A percentile compares a stretch with the other conserved stretches of the same genome.
Evolutionary conservation across 371 early-diverging fungal species (phyloP).

Genomic region (Blyttiomyces sp.): DNA sequence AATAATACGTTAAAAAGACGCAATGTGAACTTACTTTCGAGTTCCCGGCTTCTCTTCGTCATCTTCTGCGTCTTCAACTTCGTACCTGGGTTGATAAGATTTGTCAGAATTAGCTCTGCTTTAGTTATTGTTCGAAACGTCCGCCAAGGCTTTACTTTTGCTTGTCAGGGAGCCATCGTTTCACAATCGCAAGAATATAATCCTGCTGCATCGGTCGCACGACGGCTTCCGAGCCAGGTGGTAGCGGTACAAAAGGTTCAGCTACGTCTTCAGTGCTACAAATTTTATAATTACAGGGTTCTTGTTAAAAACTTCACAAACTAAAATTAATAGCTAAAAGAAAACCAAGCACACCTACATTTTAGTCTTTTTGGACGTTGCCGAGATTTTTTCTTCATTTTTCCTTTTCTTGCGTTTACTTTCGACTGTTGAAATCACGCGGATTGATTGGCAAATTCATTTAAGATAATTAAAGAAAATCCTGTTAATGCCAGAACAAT

Average conservation of each 20-base stretch:
- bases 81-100: conserved; percentile 44
- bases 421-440: background rate
- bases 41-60: conserved; percentile 66
- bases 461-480: too few species aligned
- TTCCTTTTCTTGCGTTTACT: conserved; percentile 62
- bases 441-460: too few species aligned
- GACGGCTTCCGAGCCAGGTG: conserved; percentile 22
- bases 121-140: background rate
- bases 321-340: background rate
- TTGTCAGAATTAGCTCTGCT: background rate
- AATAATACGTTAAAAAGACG: too few species aligned
- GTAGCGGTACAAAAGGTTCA: conserved; percentile 1
- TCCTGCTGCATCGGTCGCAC: conserved; percentile 24
- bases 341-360: conserved; percentile 29
- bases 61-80: conserved; percentile 54
- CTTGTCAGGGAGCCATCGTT: conserved; percentile 22
- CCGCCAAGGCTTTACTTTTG: conserved; percentile 43
- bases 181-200: conserved; percentile 31
- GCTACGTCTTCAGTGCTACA: background rate
- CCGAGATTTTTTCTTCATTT: conserved; percentile 51
- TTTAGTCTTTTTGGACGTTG: conserved; percentile 51
- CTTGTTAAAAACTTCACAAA: background rate
- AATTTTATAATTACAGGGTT: background rate
- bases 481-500: background rate
- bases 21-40: conserved; percentile 39